These are phyloP conservation scores for Kwoniella sp. DNA, from an alignment of 768 basidiomycete genomes.

Conservation along the genomic window DNA sequence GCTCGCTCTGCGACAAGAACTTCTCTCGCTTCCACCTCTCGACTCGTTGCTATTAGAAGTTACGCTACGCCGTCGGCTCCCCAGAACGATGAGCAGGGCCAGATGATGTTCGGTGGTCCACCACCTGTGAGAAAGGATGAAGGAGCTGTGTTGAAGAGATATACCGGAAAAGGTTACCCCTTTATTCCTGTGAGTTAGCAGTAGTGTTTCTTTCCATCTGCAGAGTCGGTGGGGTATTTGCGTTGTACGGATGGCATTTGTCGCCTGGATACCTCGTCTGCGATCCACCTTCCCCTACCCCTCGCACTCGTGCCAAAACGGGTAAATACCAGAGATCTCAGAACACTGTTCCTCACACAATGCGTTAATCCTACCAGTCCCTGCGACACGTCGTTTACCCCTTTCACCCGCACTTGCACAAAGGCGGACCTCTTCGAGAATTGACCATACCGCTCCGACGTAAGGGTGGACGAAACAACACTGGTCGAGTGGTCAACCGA, in stretches of 20 bases:
- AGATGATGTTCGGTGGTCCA: constrained; percentile 27
- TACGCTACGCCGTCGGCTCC: constrained; percentile 17
- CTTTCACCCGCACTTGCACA: constrained; percentile 76
- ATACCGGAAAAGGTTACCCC: constrained; percentile 52
- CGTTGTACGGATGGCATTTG: too few relatives aligned
- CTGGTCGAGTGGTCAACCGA: constrained; percentile 83
- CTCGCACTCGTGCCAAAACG: too few relatives aligned
- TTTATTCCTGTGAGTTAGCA: constrained; percentile 48
- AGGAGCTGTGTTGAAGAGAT: constrained; percentile 42
- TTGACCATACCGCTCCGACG: constrained; percentile 80
- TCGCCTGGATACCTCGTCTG: too few relatives aligned
- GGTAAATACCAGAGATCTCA: too few relatives aligned
- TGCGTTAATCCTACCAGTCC: too few relatives aligned
- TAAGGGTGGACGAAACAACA: constrained; percentile 80
- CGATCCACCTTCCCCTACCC: too few relatives aligned
- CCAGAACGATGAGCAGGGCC: constrained; percentile 7
- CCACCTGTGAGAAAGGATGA: constrained; percentile 26
- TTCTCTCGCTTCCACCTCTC: constrained; percentile 29
- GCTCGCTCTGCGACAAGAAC: constrained; percentile 14
- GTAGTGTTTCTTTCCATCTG: too few relatives aligned
- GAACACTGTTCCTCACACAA: too few relatives aligned
- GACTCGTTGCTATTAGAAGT: constrained; percentile 5
- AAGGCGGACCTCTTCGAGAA: constrained; percentile 77
- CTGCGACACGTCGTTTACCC: constrained; percentile 85
- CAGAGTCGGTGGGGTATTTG: too few relatives aligned